Evolutionary conservation across 441 rosid species (phyloP), one percentile per base, ranked within the genome.

Genomic region (Brassica balearica): DNA sequence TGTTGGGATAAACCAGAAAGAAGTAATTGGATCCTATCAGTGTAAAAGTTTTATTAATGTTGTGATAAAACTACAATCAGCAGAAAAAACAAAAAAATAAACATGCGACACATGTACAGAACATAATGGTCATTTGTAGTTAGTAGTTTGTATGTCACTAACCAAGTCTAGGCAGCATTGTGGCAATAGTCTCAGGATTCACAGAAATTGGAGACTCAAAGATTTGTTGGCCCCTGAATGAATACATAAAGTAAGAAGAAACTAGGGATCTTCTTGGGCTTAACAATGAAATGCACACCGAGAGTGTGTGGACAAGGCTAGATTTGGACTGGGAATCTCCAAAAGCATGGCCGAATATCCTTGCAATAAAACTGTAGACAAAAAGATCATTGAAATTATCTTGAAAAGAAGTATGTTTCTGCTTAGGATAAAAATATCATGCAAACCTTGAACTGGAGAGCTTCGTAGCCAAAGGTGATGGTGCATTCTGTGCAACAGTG

Each of bases 391-490:
- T 4, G 55, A 46, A 46, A 46, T 46, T 46, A 48, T 48, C 56
- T n/a, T 48, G 17, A 48, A 48, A 46, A 0, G 1, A 48, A n/a
- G 14, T 46, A 48, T 48, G 56, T 48, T 48, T 48, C 56, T 48
- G 17, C 17, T 48, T 48, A 48, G 56, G 7, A 48, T 48, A 48
- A 48, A 41, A 46, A 3, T 2, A 11, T 48, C 15, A n/a, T 48
- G 56, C 56, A 48, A 48, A 48, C 56, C 56, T 48, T n/a, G 56
- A 48, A 48, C 56, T 48, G 56, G 56, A 48, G 56, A 48, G 56
- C 56, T 48, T 48, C 7, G 56, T 48, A 48, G 56, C 56, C 17
- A 48, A n/a, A 48, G 56, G 56, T 48, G 56, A 48, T n/a, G 56
- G 56, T n/a, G 8, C 56, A 48, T 48, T 48, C 5, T 48, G 56